Conservation (phyloP, 371 early-diverging fungal species). For the Rhizomucor miehei region DNA sequence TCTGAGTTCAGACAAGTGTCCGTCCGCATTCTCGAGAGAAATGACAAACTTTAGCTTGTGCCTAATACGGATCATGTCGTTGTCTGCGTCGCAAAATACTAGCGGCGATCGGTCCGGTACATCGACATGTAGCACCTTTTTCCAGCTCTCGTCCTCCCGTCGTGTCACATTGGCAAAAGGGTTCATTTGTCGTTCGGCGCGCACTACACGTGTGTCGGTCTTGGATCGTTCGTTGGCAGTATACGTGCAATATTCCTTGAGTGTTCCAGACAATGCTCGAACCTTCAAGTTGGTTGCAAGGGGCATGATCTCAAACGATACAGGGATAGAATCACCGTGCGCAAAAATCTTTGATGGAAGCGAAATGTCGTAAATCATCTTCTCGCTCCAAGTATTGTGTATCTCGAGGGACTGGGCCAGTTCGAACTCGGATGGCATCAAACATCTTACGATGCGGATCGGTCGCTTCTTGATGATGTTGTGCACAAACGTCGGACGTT, state of each 20-base stretch:
- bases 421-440: conserved; percentile 35
- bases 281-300: conserved; percentile 31
- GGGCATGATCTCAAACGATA: conserved; percentile 37
- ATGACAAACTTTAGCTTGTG: conserved; percentile 29
- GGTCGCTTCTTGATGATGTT: conserved; percentile 29
- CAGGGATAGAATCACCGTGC: conserved; percentile 31
- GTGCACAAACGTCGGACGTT: conserved; percentile 37
- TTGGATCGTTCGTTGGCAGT: conserved; percentile 33
- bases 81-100: conserved; percentile 37
- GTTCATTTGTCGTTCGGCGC: conserved; percentile 11
- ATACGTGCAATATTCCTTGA: conserved; percentile 45
- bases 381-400: conserved; percentile 41
- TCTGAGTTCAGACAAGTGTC: conserved; percentile 40
- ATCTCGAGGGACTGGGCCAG: conserved; percentile 33
- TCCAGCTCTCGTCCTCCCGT: conserved; percentile 1
- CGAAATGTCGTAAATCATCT: conserved; percentile 39
- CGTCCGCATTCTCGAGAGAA: conserved; percentile 24
- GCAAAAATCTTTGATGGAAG: conserved; percentile 41
- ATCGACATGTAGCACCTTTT: conserved; percentile 16
- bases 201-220: conserved; percentile 35
- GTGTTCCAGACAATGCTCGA: conserved; percentile 20
- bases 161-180: conserved; percentile 17
- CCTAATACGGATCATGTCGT: conserved; percentile 42
- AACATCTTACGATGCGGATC: conserved; percentile 28
- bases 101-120: conserved; percentile 30